Evolutionary conservation across 495 filamentous ascomycete species (phyloP).

Genomic region (Hypoxylon fuscum): DNA sequence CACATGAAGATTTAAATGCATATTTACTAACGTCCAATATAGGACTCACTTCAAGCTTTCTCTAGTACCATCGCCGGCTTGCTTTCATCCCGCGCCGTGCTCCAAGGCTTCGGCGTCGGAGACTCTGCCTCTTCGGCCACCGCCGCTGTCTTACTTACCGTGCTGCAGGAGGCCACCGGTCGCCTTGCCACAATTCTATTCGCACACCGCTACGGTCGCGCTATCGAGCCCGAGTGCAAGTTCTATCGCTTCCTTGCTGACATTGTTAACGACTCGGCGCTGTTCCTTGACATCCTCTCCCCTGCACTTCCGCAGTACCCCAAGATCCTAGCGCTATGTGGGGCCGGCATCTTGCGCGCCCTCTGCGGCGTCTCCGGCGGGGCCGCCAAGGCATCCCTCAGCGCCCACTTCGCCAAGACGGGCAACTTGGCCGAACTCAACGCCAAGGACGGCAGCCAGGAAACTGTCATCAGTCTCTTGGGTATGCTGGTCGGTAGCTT

Average conservation of each 20-base stretch:
- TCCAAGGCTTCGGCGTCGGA: conserved; percentile 93
- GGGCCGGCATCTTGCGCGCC: conserved; percentile 78
- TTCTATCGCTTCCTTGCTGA: conserved; percentile 91
- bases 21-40: conserved; percentile 3
- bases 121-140: conserved; percentile 87
- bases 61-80: conserved; percentile 91
- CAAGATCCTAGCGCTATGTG: conserved; percentile 75
- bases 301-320: conserved; percentile 75
- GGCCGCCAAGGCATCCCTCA: conserved; percentile 88
- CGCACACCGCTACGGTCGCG: conserved; percentile 82
- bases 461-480: conserved; percentile 89
- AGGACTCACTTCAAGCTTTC: conserved; percentile 94
- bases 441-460: conserved; percentile 95
- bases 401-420: conserved; percentile 86
- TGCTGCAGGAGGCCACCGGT: conserved; percentile 85
- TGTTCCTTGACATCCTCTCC: conserved; percentile 88
- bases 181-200: conserved; percentile 91
- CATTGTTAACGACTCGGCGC: conserved; percentile 90
- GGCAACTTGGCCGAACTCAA: conserved; percentile 96
- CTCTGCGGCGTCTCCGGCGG: conserved; percentile 91
- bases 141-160: conserved; percentile 82
- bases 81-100: conserved; percentile 85
- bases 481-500: conserved; percentile 89
- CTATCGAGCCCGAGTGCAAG: conserved; percentile 95
- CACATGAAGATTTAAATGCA: neutral